phyloP scores from a whole-genome alignment of 352 stramenopile genomes.

The Globisporangium paddicum region DNA sequence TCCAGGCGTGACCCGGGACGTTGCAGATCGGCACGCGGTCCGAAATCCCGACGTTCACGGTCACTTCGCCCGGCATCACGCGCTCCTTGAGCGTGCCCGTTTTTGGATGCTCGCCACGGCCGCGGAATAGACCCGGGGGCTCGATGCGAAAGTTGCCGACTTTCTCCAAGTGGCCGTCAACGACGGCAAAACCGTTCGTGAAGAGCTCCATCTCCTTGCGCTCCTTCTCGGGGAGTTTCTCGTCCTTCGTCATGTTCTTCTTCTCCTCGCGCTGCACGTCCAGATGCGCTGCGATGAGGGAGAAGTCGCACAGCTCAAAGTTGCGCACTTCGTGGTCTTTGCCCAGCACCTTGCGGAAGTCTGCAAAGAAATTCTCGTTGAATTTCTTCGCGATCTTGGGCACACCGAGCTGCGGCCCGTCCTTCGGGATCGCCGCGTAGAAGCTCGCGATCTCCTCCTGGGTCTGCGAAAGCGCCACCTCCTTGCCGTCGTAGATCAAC shows the following conservation, averaged over 20 bases:
- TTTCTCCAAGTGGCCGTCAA: conserved; percentile 98
- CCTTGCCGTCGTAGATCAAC: conserved; percentile 92
- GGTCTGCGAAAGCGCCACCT: conserved; percentile 91
- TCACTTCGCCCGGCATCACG: conserved; percentile 95
- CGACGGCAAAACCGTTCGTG: conserved; percentile 94
- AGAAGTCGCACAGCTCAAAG: conserved; percentile 98
- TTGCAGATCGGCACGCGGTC: conserved; percentile 90
- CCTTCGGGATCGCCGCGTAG: conserved; percentile 94
- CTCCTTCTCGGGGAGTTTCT: conserved; percentile 87
- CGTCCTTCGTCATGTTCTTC: conserved; percentile 96
- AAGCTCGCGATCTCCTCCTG: conserved; percentile 96
- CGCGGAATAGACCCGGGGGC: conserved; percentile 97
- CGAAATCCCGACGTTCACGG: conserved; percentile 95
- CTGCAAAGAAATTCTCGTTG: conserved; percentile 99
- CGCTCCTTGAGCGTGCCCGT: conserved; percentile 98
- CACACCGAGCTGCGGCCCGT: conserved; percentile 97
- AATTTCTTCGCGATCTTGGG: conserved; percentile 97
- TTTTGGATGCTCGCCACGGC: conserved; percentile 98
- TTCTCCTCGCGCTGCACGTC: conserved; percentile 91
- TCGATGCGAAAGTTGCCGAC: conserved; percentile 97
- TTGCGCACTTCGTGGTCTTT: conserved; percentile 92
- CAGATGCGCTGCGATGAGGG: conserved; percentile 89
- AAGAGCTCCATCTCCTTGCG: conserved; percentile 91
- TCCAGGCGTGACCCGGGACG: conserved; percentile 95
- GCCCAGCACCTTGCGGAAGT: conserved; percentile 90